Base-by-base conservation (phyloP, 441 rosid species). In the Geranium incanum region DNA sequence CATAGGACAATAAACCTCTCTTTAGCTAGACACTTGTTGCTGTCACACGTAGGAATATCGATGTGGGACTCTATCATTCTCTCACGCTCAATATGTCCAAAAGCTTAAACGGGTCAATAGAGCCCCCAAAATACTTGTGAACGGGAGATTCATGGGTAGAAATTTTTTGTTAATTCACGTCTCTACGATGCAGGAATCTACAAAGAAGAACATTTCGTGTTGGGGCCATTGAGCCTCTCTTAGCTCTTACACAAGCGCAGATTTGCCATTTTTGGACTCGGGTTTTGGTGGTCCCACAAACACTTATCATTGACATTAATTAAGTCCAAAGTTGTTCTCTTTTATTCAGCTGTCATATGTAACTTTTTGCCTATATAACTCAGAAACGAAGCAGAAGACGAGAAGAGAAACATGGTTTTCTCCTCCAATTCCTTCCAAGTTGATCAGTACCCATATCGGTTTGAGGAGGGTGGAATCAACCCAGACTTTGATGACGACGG, bases 401-500 rank as follows among this genome's bases (percentile, higher is more conserved):
- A 15, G 18, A 4, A 15, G 62, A 15, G 18, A 4, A 55, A 55
- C 19, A 55, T 55, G 62, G 43, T 39, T 7, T 4, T 39, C 43
- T 4, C 6, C 43, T 55, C 62, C 62, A 55, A 55, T 5, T 55
- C 62, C 18, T 55, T 55, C 62, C 62, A 55, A 15, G 19, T 55
- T 55, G 62, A 55, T 15, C 62, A 55, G 52, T 8, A 45, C 18
- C 62, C 62, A 3, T 55, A 55, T 16, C 62, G 16, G 62, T 74
- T 57, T 48, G 72, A 36, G 16, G 50, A 64, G 28, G 75, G 77
- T 21, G 80, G 57, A 55, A 21, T 57, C 38, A 43, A 28, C 78
- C 77, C 80, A 64, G 73, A 82, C 78, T 67, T 81, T n/a, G 93
- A 88, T 16, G 93, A 88, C n/a, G 93, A 88, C n/a, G 90, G 87